phyloP scores from a whole-genome alignment of 768 basidiomycete genomes.

The Boletus eberwhitei region DNA sequence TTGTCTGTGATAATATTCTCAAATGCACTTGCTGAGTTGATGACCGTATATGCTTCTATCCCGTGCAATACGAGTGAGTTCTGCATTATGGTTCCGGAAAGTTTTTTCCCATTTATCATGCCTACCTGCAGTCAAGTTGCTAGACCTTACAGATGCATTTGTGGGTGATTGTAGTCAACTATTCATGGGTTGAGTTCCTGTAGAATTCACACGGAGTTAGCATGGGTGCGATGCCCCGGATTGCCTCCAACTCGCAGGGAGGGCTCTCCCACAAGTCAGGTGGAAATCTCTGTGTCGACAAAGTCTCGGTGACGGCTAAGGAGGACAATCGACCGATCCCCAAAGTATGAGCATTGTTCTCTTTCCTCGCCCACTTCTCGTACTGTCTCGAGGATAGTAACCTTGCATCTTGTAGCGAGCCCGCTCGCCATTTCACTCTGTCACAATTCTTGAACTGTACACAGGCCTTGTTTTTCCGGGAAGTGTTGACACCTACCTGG shows the following conservation, averaged over 20 bases:
- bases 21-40: background rate
- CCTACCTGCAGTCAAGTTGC: background rate
- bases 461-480: no score
- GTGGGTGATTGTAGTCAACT: background rate
- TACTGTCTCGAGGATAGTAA: background rate
- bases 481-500: no score
- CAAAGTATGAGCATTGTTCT: background rate
- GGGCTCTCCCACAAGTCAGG: background rate
- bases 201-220: background rate
- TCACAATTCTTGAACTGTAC: no score
- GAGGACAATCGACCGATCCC: background rate
- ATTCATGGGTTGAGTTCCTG: background rate
- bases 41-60: background rate
- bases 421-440: no score
- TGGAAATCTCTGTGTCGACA: conserved; percentile 4
- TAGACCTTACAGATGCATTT: background rate
- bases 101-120: background rate
- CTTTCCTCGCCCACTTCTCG: background rate
- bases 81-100: background rate
- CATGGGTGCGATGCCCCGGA: background rate
- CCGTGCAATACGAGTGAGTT: background rate
- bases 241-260: background rate
- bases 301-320: background rate
- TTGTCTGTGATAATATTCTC: background rate
- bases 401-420: no score